Evolutionary conservation across 345 rosid genomes (phyloP), one percentile per base, ranked within the genome.

Genomic region (Aegle marmelos): DNA sequence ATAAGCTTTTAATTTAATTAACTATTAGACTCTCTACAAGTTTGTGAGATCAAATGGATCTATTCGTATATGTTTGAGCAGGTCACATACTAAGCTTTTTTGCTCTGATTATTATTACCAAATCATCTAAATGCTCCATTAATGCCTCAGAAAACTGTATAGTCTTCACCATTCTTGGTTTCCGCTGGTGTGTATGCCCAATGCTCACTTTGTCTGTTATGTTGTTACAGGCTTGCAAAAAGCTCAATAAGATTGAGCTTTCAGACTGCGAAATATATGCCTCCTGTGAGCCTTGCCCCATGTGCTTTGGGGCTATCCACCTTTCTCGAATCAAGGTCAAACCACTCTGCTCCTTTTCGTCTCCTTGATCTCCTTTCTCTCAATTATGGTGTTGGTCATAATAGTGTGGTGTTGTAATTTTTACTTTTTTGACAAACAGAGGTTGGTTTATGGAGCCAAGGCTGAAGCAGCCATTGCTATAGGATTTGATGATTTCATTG

Each of bases 391-490:
- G 21, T 41, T 53, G 70, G 16, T 14, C 30, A 16, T 69, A 73
- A 73, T 22, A 10, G 50, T 45, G 50, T 13, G 17, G 50, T 57
- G n/a, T 22, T 75, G 16, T 16, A 58, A 7, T 48, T 53, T 41
- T 53, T 10, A 24, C 21, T 60, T 41, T 48, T 50, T 28, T 57
- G 70, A 63, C 22, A 50, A 27, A 64, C 86, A 90, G 93, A 87
- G 90, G 76, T 69, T 90, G 83, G 89, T 90, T 56, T 90, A 90
- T 72, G 94, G 94, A 74, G 91, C 89, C 76, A 80, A 90, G 82
- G 94, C 94, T 14, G 94, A 88, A 84, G 92, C 92, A 9, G 94
- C 92, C n/a, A 90, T 88, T 9, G 88, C 92, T 33, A 87, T 88
- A 22, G 94, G 92, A 39, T 90, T 90, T 19, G 94, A 90, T 9